These are phyloP conservation scores for Xylaria cubensis DNA, from an alignment of 495 filamentous ascomycete genomes.

Conservation along the genomic window DNA sequence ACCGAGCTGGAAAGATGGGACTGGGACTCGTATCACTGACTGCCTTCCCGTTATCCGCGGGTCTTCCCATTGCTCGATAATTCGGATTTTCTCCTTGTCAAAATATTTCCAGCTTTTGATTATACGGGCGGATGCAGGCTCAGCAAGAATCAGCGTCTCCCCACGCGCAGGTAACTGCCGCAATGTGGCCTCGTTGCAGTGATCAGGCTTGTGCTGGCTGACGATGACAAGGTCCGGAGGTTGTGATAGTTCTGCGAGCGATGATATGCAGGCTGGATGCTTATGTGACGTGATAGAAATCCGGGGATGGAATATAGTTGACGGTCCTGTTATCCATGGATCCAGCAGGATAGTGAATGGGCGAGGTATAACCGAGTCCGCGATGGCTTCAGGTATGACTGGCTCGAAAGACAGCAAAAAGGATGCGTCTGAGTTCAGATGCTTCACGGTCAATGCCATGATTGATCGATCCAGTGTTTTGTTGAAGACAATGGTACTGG, in stretches of 20 bases:
- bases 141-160: constrained; percentile 68
- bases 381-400: constrained; percentile 40
- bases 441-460: constrained; percentile 71
- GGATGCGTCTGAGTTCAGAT: constrained; percentile 73
- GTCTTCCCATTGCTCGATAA: constrained; percentile 60
- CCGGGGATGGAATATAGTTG: constrained; percentile 65
- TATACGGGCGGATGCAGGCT: constrained; percentile 63
- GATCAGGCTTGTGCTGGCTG: constrained; percentile 73
- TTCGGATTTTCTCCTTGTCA: constrained; percentile 56
- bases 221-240: constrained; percentile 69
- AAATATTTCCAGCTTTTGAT: constrained; percentile 73
- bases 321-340: constrained; percentile 71
- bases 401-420: constrained; percentile 72
- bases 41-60: constrained; percentile 51
- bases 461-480: not conserved
- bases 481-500: not conserved
- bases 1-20: constrained; percentile 54
- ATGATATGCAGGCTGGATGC: constrained; percentile 60
- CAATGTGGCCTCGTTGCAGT: constrained; percentile 72
- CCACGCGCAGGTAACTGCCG: constrained; percentile 61
- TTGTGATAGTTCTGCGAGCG: constrained; percentile 64
- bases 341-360: constrained; percentile 73
- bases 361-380: constrained; percentile 42
- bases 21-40: constrained; percentile 42
- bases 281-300: constrained; percentile 65